Evolutionary conservation across 192 early-diverging fungal genomes (phyloP).

Genomic region (Mortierella claussenii): DNA sequence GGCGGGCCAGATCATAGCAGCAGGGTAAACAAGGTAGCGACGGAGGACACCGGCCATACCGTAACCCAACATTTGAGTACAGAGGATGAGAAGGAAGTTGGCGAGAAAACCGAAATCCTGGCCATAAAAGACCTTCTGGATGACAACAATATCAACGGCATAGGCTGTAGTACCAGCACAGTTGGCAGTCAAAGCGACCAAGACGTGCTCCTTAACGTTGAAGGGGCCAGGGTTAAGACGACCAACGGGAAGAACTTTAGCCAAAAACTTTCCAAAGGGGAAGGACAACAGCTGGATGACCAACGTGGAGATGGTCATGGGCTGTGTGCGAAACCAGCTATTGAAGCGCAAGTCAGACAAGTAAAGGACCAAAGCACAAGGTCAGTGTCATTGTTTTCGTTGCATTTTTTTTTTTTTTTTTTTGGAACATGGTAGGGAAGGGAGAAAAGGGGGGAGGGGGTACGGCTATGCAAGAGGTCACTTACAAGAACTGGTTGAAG

Average conservation of each 20-base stretch:
- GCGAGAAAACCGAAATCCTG: conserved; percentile 65
- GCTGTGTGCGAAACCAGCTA: conserved; percentile 46
- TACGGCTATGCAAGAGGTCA: neutral
- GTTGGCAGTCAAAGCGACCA: conserved; percentile 66
- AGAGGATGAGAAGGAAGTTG: conserved; percentile 66
- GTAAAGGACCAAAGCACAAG: neutral
- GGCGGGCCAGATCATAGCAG: conserved; percentile 89
- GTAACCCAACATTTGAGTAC: conserved; percentile 67
- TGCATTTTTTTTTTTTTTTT: neutral
- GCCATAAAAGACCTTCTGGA: conserved; percentile 67
- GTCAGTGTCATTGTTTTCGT: neutral
- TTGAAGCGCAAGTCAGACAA: too few species aligned
- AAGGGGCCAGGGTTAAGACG: conserved; percentile 57
- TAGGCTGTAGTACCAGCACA: conserved; percentile 61
- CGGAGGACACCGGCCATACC: conserved; percentile 84
- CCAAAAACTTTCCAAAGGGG: conserved; percentile 45
- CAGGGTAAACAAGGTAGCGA: conserved; percentile 85
- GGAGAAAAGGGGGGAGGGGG: neutral
- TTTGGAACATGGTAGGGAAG: neutral
- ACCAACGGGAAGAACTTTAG: conserved; percentile 64
- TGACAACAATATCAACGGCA: conserved; percentile 66
- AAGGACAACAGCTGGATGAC: conserved; percentile 50
- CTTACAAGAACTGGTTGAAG: conserved; percentile 48
- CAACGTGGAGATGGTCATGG: conserved; percentile 29
- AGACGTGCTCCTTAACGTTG: conserved; percentile 73